These are phyloP conservation scores for Neofusicoccum cordaticola DNA, from an alignment of 2,329 filamentous ascomycete species.

Conservation along the genomic window DNA sequence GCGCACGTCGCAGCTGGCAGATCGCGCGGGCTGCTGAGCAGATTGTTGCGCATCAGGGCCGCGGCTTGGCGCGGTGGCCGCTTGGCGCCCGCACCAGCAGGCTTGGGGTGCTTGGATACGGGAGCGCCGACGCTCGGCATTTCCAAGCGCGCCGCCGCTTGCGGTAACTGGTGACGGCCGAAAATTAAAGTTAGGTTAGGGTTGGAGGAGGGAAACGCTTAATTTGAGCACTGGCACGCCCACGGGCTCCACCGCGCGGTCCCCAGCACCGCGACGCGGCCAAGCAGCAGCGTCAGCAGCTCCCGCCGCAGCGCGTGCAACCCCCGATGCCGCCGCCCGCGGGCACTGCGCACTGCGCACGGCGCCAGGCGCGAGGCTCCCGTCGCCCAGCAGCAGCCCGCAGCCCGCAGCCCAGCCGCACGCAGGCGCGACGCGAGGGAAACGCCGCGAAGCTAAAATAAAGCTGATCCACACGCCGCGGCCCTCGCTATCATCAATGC, in stretches of 20 bases:
- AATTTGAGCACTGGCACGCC: background rate
- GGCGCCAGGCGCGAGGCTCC: background rate
- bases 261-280: no score
- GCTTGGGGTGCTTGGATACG: slow-evolving; percentile 5
- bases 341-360: no score
- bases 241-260: no score
- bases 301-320: no score
- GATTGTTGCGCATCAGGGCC: background rate
- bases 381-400: background rate
- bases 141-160: background rate
- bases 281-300: no score
- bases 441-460: slow-evolving; percentile 14
- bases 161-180: background rate
- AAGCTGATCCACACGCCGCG: slow-evolving; percentile 15
- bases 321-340: no score
- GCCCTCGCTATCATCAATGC: slow-evolving; percentile 15
- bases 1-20: no score
- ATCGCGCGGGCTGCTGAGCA: background rate
- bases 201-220: slow-evolving; percentile 3
- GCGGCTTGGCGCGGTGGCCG: background rate
- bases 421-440: slow-evolving; percentile 12
- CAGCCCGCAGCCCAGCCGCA: background rate
- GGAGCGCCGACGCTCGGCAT: background rate
- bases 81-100: background rate
- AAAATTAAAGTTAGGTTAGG: slow-evolving; percentile 16